A percentile compares a stretch with the other conserved stretches of the same genome.
Conservation (phyloP, 2,329 filamentous ascomycete genomes). For the Fusarium graminum region DNA sequence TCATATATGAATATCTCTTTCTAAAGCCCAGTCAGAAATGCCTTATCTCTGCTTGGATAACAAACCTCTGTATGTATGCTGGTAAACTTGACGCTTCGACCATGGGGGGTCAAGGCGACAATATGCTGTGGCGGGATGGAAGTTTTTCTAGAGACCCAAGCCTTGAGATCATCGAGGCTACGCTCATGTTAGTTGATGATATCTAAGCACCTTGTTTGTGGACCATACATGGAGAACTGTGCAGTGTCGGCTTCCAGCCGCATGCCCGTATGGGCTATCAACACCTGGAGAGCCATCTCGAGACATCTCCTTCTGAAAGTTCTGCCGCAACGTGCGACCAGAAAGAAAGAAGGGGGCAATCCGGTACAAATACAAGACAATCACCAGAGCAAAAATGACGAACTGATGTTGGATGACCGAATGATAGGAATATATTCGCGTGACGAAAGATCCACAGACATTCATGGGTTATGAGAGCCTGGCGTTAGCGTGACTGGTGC, state of each 20-base stretch:
- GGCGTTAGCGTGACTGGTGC: constrained; percentile 51
- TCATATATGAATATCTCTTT: constrained; percentile 95
- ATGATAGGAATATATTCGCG: constrained; percentile 43
- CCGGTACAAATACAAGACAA: constrained; percentile 28
- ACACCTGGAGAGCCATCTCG: constrained; percentile 89
- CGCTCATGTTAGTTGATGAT: constrained; percentile 26
- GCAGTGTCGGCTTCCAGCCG: constrained; percentile 83
- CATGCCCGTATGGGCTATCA: constrained; percentile 93
- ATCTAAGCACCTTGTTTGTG: not conserved
- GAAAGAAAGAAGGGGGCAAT: constrained; percentile 23
- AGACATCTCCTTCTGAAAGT: constrained; percentile 61
- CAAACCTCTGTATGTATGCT: constrained; percentile 82
- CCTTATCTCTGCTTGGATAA: constrained; percentile 6
- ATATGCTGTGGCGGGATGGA: constrained; percentile 82
- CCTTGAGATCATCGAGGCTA: constrained; percentile 86
- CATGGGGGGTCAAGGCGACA: constrained; percentile 86
- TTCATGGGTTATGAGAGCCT: constrained; percentile 42
- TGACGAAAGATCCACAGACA: constrained; percentile 43
- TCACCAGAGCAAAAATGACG: constrained; percentile 28
- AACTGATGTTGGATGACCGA: constrained; percentile 30
- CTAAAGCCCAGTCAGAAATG: constrained; percentile 58
- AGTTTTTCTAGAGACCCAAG: constrained; percentile 81
- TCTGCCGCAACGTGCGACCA: constrained; percentile 49
- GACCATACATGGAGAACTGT: constrained; percentile 75
- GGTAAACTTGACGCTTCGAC: constrained; percentile 85